A percentile compares a stretch with the other conserved stretches of the same genome.
These are phyloP conservation scores for Mycena venus DNA, from an alignment of 768 basidiomycete genomes.

Conservation along the genomic window DNA sequence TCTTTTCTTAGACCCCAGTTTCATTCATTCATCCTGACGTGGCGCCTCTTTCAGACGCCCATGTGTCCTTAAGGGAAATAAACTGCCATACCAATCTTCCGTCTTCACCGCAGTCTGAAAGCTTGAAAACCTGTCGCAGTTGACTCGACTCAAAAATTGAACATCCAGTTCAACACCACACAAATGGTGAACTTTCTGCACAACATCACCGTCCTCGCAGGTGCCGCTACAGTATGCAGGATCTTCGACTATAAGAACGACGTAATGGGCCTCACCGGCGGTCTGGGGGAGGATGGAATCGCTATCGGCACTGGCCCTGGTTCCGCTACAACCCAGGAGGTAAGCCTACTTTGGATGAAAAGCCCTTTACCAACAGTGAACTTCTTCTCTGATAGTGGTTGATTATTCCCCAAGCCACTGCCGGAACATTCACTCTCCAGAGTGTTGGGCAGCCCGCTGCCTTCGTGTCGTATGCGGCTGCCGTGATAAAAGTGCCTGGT, in stretches of 20 bases:
- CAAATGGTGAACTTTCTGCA: slow-evolving; percentile 14
- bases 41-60: neutral
- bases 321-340: neutral
- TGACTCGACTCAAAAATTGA: neutral
- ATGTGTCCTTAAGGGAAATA: neutral
- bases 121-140: neutral
- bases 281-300: neutral
- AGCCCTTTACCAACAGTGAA: neutral
- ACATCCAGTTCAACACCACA: neutral
- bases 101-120: neutral
- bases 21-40: neutral
- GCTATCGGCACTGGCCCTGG: neutral
- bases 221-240: slow-evolving; percentile 9
- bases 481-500: neutral
- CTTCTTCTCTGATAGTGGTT: neutral
- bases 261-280: neutral
- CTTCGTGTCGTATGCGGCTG: neutral
- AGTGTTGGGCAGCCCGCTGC: neutral
- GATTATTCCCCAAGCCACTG: slow-evolving; percentile 7
- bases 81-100: neutral
- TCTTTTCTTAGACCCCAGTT: too few species aligned
- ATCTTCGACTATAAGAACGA: slow-evolving; percentile 7
- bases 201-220: slow-evolving; percentile 16
- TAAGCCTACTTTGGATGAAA: neutral
- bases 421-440: slow-evolving; percentile 1